Conservation (phyloP, 306 rosid genomes). For the Gillenia trifoliata region DNA sequence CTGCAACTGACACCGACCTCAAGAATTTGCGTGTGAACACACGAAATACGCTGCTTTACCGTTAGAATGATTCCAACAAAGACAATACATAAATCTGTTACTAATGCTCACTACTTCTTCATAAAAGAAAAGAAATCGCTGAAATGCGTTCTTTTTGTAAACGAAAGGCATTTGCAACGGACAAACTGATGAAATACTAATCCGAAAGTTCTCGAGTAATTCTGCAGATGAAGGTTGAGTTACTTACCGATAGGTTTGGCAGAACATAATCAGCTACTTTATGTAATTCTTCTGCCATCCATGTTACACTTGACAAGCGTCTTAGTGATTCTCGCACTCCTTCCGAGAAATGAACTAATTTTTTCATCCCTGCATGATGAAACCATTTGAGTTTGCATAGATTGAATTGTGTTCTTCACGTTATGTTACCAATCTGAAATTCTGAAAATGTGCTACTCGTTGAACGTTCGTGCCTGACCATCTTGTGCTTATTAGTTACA, state of each 20-base stretch:
- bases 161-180: no score
- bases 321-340: slow-evolving; percentile 72
- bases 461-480: background rate
- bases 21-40: slow-evolving; percentile 76
- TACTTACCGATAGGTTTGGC: slow-evolving; percentile 69
- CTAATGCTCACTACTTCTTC: background rate
- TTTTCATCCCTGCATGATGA: slow-evolving; percentile 57
- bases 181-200: background rate
- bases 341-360: slow-evolving; percentile 66
- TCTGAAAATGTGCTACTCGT: background rate
- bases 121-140: background rate
- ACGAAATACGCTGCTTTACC: slow-evolving; percentile 77
- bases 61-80: slow-evolving; percentile 30
- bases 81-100: background rate
- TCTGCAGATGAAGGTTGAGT: slow-evolving; percentile 3
- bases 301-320: slow-evolving; percentile 61
- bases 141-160: no score
- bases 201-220: background rate
- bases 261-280: slow-evolving; percentile 59
- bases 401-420: background rate
- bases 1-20: slow-evolving; percentile 52
- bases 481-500: background rate
- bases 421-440: background rate
- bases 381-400: background rate
- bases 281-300: slow-evolving; percentile 87